Base-by-base conservation (phyloP, 345 rosid species). In the Syzygium grande region DNA sequence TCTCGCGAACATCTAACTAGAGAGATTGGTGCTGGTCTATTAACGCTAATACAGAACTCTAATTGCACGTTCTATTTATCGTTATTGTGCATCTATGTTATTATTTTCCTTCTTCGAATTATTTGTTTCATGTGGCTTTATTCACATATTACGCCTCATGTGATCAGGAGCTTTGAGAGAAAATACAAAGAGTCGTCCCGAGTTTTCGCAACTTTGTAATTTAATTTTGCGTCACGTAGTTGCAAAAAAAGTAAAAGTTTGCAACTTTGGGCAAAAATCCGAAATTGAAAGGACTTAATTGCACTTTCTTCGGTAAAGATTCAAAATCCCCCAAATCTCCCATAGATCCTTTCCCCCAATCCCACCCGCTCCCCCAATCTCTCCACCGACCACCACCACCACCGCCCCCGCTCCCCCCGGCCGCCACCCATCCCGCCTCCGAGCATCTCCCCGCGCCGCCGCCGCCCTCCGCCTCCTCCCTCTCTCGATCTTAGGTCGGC, bases 401-500 rank as follows among this genome's bases (percentile, higher is more conserved):
- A 9, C 80, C 38, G 27, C 65, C 65, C 29, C 29, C 65, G 11
- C 63, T 58, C 7, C 63, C 65, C 79, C 10, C 21, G 8, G 23
- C 5, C 2, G 12, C 49, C 80, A 34, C 46, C 46, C 1, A 17
- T 68, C 23, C 46, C 25, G 0, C 80, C 23, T 41, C 13, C 2
- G 25, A 68, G 7, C 80, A 19, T 38, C 49, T 30, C 49, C 25
- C 22, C 1, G 25, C 1, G 49, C 23, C 1, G 23, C 43, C 6
- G 21, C 46, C 3, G 3, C 79, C 58, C 49, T 0, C 25, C 1
- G 8, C 13, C 4, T 22, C 27, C 4, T 0, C 13, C 2, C 3
- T 11, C 80, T 41, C 21, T 41, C 49, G 11, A 19, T 73, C 80
- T 30, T 30, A 73, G 49, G 80, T 19, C 49, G 9, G 80, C 49